These are phyloP conservation scores for Suillus variegatus DNA, from an alignment of 768 basidiomycete genomes.

Conservation along the genomic window DNA sequence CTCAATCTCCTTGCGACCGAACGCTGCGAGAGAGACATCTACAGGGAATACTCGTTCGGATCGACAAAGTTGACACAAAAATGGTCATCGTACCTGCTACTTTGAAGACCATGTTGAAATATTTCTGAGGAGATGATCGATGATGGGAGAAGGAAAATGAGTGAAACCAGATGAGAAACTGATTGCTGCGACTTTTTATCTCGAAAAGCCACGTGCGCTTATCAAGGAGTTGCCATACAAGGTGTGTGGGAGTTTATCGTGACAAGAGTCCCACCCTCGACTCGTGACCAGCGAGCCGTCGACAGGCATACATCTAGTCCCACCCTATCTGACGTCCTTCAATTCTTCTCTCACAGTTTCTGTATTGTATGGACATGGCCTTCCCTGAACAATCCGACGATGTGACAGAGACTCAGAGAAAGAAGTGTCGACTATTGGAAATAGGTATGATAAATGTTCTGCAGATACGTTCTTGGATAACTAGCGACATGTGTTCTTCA, in stretches of 20 bases:
- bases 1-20: slow-evolving; percentile 99
- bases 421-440: slow-evolving; percentile 62
- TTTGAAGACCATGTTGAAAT: slow-evolving; percentile 74
- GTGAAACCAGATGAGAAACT: slow-evolving; percentile 18
- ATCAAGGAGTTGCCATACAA: slow-evolving; percentile 6
- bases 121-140: slow-evolving; percentile 11
- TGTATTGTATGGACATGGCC: background rate
- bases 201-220: slow-evolving; percentile 26
- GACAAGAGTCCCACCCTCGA: background rate
- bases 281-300: no score
- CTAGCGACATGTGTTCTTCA: background rate
- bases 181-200: slow-evolving; percentile 33
- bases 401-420: slow-evolving; percentile 1
- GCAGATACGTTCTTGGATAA: slow-evolving; percentile 8
- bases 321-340: background rate
- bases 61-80: background rate
- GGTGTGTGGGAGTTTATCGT: slow-evolving; percentile 25
- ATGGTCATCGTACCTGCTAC: slow-evolving; percentile 65
- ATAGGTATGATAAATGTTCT: slow-evolving; percentile 36
- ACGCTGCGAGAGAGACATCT: slow-evolving; percentile 98
- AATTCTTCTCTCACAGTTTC: slow-evolving; percentile 2
- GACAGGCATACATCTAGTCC: background rate
- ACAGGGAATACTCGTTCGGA: slow-evolving; percentile 10
- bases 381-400: background rate
- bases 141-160: slow-evolving; percentile 27